These are phyloP conservation scores for Silene latifolia DNA, from an alignment of 148 eudicot genomes.

Conservation along the genomic window DNA sequence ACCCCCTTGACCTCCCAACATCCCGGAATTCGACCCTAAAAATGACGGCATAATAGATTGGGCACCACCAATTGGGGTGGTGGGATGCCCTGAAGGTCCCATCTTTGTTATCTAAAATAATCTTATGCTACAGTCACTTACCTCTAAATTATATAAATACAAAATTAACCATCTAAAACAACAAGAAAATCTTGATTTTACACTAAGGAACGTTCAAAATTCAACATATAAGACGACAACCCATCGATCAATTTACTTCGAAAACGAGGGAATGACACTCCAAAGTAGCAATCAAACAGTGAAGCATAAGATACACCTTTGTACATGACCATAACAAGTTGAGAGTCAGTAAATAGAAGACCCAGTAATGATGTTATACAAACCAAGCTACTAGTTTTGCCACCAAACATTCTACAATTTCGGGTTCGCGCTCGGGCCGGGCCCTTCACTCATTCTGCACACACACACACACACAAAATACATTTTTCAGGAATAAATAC, in stretches of 20 bases:
- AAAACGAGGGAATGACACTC: conserved; percentile 28
- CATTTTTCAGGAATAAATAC: too few relatives aligned
- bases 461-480: conserved; percentile 11
- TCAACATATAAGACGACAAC: conserved; percentile 7
- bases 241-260: conserved; percentile 21
- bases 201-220: conserved; percentile 13
- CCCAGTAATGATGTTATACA: conserved; percentile 25
- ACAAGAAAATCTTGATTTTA: conserved; percentile 25
- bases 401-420: conserved; percentile 42
- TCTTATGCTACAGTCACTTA: conserved; percentile 18
- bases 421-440: conserved; percentile 1
- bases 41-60: conserved; percentile 68
- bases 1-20: conserved; percentile 76
- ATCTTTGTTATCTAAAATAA: conserved; percentile 29
- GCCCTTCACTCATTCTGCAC: conserved; percentile 35
- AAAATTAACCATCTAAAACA: conserved; percentile 28
- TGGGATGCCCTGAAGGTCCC: conserved; percentile 87
- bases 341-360: conserved; percentile 25
- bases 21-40: conserved; percentile 70
- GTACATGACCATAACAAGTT: conserved; percentile 28
- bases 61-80: conserved; percentile 77
- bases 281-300: conserved; percentile 28
- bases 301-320: conserved; percentile 29
- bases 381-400: conserved; percentile 33
- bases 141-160: conserved; percentile 10